Evolutionary conservation across 2,329 filamentous ascomycete species (phyloP).

Genomic region (Ophiostoma novo-ulmi): DNA sequence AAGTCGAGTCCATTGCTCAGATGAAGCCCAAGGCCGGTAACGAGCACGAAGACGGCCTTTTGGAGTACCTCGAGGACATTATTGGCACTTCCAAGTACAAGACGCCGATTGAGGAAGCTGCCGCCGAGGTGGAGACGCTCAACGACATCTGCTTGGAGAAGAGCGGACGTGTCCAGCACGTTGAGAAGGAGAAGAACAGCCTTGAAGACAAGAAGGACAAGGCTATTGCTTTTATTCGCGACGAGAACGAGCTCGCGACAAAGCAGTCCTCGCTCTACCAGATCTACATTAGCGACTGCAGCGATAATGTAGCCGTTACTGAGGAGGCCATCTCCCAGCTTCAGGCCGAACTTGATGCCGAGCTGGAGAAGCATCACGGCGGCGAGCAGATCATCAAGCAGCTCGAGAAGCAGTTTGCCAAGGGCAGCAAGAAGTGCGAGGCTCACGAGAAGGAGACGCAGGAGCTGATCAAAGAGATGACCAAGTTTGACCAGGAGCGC

Average conservation of each 20-base stretch:
- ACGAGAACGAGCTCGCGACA: slow-evolving; percentile 85
- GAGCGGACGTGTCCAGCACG: slow-evolving; percentile 89
- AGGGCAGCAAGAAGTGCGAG: slow-evolving; percentile 77
- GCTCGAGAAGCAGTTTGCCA: slow-evolving; percentile 77
- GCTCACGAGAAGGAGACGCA: slow-evolving; percentile 76
- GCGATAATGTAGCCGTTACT: slow-evolving; percentile 81
- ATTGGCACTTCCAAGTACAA: slow-evolving; percentile 99
- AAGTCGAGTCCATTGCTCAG: slow-evolving; percentile 97
- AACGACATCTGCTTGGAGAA: slow-evolving; percentile 97
- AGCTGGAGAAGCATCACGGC: slow-evolving; percentile 87
- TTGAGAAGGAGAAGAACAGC: slow-evolving; percentile 91
- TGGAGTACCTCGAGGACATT: slow-evolving; percentile 97
- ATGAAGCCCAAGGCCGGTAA: slow-evolving; percentile 97
- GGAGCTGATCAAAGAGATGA: slow-evolving; percentile 74
- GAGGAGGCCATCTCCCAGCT: slow-evolving; percentile 88
- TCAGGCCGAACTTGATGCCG: slow-evolving; percentile 77
- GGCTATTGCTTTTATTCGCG: slow-evolving; percentile 78
- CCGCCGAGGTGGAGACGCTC: slow-evolving; percentile 79
- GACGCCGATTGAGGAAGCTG: slow-evolving; percentile 89
- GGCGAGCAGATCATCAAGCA: slow-evolving; percentile 86
- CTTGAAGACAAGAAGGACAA: slow-evolving; percentile 97
- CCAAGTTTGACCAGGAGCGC: slow-evolving; percentile 89
- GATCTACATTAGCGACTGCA: slow-evolving; percentile 80
- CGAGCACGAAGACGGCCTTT: slow-evolving; percentile 90
- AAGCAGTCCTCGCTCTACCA: slow-evolving; percentile 94